phyloP scores from a whole-genome alignment of 352 stramenopile species.

The Phytophthora ohioensis region DNA sequence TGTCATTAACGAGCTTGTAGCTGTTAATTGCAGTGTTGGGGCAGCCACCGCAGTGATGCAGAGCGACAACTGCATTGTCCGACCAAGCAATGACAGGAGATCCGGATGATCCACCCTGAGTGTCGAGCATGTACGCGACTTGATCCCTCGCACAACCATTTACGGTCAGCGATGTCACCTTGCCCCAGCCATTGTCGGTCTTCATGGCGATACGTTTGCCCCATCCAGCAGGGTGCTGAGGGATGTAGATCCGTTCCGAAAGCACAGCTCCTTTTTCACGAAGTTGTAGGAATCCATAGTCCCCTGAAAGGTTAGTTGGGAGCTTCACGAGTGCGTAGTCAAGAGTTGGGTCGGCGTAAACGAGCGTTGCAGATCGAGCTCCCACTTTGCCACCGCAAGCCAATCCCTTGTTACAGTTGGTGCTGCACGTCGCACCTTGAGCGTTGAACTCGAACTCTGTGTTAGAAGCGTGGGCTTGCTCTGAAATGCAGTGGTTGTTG shows the following conservation, averaged over 20 bases:
- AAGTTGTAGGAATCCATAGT: constrained; percentile 68
- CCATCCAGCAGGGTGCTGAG: constrained; percentile 70
- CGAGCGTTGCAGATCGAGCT: constrained; percentile 42
- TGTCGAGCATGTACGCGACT: constrained; percentile 79
- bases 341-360: constrained; percentile 43
- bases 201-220: constrained; percentile 80
- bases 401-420: constrained; percentile 45
- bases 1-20: constrained; percentile 64
- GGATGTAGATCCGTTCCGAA: constrained; percentile 71
- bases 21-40: constrained; percentile 83
- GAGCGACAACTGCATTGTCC: constrained; percentile 74
- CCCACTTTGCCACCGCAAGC: constrained; percentile 55
- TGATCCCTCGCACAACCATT: constrained; percentile 60
- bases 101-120: constrained; percentile 72
- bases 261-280: constrained; percentile 54
- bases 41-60: constrained; percentile 85
- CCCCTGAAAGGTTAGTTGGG: constrained; percentile 50
- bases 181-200: constrained; percentile 47
- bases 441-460: constrained; percentile 79
- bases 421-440: constrained; percentile 47
- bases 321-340: constrained; percentile 82
- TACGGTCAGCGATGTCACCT: constrained; percentile 55
- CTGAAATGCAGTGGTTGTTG: constrained; percentile 82
- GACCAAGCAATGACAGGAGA: constrained; percentile 67
- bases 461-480: constrained; percentile 50